A percentile compares a stretch with the other conserved stretches of the same genome.
Conservation (phyloP, 192 early-diverging fungal genomes). For the Podila verticillata region DNA sequence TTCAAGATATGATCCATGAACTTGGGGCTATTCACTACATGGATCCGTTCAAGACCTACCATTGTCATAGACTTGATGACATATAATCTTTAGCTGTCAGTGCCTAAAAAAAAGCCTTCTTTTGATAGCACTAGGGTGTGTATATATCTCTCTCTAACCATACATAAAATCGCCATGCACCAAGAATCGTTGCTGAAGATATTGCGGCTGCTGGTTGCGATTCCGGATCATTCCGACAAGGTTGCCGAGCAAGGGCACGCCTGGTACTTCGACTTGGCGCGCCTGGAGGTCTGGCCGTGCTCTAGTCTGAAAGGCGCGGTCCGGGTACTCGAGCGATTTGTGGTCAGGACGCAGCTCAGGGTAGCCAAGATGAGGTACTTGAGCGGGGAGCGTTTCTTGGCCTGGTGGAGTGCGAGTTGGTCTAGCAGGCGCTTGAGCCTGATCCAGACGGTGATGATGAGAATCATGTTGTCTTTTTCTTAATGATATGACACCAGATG, state of each 20-base stretch:
- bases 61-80: not conserved
- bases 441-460: not conserved
- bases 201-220: not conserved
- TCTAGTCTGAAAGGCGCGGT: not conserved
- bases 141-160: not conserved
- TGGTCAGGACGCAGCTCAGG: not conserved
- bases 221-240: not conserved
- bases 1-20: conserved; percentile 3
- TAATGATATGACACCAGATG: not conserved
- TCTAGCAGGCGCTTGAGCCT: not conserved
- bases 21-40: not conserved
- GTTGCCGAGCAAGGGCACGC: not conserved
- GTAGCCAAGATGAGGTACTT: not conserved
- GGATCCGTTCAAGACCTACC: not conserved
- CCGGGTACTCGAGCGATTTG: not conserved
- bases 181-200: not conserved
- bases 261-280: not conserved
- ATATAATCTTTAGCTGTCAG: too few species aligned
- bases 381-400: not conserved
- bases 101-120: too few species aligned
- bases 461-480: not conserved
- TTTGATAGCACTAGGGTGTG: too few species aligned
- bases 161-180: not conserved
- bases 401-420: not conserved
- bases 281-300: not conserved